Evolutionary conservation across 805 yeast species (phyloP).

Genomic region (Kregervanrija fluxuum): DNA sequence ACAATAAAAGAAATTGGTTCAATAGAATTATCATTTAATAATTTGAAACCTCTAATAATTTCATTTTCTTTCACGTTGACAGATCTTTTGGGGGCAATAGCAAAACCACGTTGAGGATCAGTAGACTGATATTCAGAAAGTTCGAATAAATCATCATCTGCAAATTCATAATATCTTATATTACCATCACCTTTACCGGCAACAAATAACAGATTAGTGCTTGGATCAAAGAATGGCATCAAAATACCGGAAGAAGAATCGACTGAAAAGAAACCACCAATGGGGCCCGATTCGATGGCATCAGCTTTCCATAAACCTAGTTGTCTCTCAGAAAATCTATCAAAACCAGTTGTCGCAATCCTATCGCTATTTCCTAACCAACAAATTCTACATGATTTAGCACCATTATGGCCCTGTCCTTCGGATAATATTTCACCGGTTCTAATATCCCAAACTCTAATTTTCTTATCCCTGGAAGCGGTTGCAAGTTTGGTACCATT

Average conservation of each 20-base stretch:
- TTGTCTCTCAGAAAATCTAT: conserved; percentile 88
- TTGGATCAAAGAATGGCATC: conserved; percentile 84
- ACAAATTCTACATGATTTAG: conserved; percentile 77
- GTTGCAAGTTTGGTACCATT: conserved; percentile 85
- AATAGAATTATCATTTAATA: conserved; percentile 74
- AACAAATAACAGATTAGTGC: conserved; percentile 70
- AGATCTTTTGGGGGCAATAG: conserved; percentile 76
- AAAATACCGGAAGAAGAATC: conserved; percentile 91
- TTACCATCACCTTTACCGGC: conserved; percentile 99
- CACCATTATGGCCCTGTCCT: conserved; percentile 89
- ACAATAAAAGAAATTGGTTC: conserved; percentile 92
- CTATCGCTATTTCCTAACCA: conserved; percentile 90
- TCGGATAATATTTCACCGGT: conserved; percentile 67
- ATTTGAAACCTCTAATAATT: conserved; percentile 72
- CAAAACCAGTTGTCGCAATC: conserved; percentile 89
- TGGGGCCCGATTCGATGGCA: conserved; percentile 69
- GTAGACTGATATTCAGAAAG: conserved; percentile 84
- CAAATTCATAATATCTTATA: conserved; percentile 87
- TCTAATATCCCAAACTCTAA: conserved; percentile 89
- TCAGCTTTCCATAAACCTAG: conserved; percentile 87
- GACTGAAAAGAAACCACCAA: conserved; percentile 79
- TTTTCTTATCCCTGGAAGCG: conserved; percentile 80
- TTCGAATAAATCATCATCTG: conserved; percentile 72
- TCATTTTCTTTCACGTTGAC: conserved; percentile 81
- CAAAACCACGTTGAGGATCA: conserved; percentile 95